Base-by-base conservation (phyloP, 257 asterid species). In the Nicotiana tabacum region DNA sequence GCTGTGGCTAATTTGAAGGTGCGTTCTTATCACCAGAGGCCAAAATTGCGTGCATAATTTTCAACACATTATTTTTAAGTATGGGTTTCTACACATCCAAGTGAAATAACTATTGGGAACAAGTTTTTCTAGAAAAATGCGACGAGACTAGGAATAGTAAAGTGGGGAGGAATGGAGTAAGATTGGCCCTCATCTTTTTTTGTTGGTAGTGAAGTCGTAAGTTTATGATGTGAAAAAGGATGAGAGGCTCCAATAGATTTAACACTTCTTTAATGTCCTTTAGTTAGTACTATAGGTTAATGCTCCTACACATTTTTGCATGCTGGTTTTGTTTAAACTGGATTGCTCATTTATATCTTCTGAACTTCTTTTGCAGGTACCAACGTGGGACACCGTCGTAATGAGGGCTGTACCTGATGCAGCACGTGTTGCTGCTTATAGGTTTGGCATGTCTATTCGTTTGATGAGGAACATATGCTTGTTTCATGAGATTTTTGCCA, bases 1-100 rank as follows among this genome's bases (percentile, higher is more conserved):
- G 98, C 94, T 77, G 98, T 96, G 61, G 89, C 93, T 81, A 90
- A 91, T 82, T 85, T 92, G 87, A 88, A 72, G 94, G 99, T 96
- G 87, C 35, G 58, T 66, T 77, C 43, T 5, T 46, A 72, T 43
- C 39, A 30, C 83, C 24, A 4, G 76, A 46, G 77, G 2, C 29
- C 60, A 35, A 72, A 48, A 72, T 46, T 46, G 24, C 27, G 37
- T 0, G 60, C 0, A 24, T 70, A 24, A 24, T 12, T 72, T 70
- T 70, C 3, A 72, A 24, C 11, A 11, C 60, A 6, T 72, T 46
- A 24, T 13, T 46, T 24, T 46, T 24, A 24, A 24, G 37, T 24
- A 12, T 24, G 27, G 61, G 37, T 46, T 46, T 72, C 37, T 27
- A 72, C 48, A 12, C 60, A 46, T 46, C 39, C 7, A 24, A 24